phyloP scores from a whole-genome alignment of 2,329 filamentous ascomycete species.

The Pyricularia sp. region DNA sequence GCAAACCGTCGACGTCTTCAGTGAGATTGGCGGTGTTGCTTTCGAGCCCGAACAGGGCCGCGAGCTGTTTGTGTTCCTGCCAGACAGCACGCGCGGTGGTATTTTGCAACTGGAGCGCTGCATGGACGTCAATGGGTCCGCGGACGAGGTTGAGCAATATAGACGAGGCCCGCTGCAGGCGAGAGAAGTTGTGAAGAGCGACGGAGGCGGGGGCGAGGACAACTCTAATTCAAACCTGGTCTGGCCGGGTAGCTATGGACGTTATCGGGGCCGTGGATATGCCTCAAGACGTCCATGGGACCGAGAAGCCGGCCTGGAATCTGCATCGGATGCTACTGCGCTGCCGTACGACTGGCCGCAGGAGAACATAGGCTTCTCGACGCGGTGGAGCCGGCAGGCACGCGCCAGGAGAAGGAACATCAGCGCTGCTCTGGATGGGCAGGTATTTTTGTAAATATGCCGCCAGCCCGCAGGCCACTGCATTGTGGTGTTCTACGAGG shows the following conservation, averaged over 20 bases:
- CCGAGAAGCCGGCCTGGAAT: background rate
- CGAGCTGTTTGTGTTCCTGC: constrained; percentile 59
- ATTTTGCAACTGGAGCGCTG: constrained; percentile 52
- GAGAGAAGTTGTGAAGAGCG: background rate
- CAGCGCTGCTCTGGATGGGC: background rate
- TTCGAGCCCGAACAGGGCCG: constrained; percentile 55
- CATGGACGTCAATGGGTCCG: constrained; percentile 14
- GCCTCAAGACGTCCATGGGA: background rate
- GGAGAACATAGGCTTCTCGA: background rate
- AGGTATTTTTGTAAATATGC: background rate
- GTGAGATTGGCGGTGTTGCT: constrained; percentile 60
- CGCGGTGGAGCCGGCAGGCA: background rate
- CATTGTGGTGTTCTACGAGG: background rate
- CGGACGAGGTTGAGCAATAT: constrained; percentile 17
- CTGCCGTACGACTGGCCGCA: background rate
- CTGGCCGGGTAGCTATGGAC: background rate
- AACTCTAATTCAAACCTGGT: background rate
- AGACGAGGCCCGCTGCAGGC: background rate
- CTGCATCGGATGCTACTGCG: background rate
- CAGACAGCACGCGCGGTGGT: constrained; percentile 57
- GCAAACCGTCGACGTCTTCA: constrained; percentile 66
- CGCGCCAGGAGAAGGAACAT: background rate
- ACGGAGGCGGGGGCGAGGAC: background rate
- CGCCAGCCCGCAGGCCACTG: background rate
- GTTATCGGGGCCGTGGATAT: background rate